Evolutionary conservation across 1,284 basidiomycete species (phyloP).

Genomic region (Singerocomus rubriflavus): DNA sequence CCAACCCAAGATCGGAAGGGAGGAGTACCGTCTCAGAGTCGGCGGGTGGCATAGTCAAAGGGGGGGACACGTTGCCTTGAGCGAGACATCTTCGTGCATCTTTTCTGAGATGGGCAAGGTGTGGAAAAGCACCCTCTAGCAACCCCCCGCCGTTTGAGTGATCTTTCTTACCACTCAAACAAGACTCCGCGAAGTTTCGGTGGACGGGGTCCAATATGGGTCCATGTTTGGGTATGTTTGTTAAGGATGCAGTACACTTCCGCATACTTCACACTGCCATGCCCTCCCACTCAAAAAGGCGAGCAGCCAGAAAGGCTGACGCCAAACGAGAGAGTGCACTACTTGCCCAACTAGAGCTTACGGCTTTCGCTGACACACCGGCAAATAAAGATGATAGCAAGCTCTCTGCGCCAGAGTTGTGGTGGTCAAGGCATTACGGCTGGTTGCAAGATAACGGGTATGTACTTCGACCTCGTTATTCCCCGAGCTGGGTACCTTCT

Average conservation of each 20-base stretch:
- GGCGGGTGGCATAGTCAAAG: conserved; percentile 9
- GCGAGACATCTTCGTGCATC: background rate
- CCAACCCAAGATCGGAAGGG: background rate
- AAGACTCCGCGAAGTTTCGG: conserved; percentile 2
- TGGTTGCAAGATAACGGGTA: conserved; percentile 29
- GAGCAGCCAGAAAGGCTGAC: background rate
- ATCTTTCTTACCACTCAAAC: background rate
- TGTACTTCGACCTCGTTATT: conserved; percentile 24
- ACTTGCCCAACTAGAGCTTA: conserved; percentile 1
- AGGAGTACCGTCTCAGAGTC: conserved; percentile 4
- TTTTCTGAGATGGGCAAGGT: background rate
- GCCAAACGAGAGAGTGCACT: background rate
- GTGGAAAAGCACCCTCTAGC: background rate
- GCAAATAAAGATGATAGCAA: background rate
- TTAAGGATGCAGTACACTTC: background rate
- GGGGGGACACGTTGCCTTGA: background rate
- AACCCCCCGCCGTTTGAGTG: background rate
- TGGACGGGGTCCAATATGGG: conserved; percentile 10
- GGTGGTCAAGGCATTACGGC: conserved; percentile 30
- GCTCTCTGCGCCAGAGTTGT: conserved; percentile 14
- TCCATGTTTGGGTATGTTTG: conserved; percentile 15
- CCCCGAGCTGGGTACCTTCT: conserved; percentile 28
- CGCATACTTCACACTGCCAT: background rate
- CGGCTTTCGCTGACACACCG: background rate
- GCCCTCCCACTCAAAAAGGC: background rate